A percentile compares a stretch with the other conserved stretches of the same genome.
phyloP scores from a whole-genome alignment of 345 rosid genomes.

The Pistacia atlantica region DNA sequence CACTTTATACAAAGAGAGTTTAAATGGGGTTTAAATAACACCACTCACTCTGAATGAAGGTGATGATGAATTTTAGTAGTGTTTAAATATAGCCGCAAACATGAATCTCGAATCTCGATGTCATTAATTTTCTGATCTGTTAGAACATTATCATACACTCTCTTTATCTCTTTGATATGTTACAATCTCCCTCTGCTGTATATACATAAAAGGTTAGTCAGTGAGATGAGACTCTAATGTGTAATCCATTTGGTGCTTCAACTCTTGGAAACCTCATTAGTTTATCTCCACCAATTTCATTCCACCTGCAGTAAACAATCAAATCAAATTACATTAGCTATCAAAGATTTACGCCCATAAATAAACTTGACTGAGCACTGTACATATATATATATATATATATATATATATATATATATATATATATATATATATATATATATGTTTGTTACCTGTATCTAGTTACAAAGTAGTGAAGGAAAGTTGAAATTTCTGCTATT shows the following conservation, averaged over 20 bases:
- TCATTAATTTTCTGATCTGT: constrained; percentile 24
- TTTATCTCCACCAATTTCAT: constrained; percentile 72
- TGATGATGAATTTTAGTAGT: no score
- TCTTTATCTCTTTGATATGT: constrained; percentile 6
- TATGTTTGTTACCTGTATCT: constrained; percentile 59
- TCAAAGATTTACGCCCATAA: background rate
- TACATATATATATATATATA: no score
- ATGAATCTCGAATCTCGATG: background rate
- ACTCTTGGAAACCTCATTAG: constrained; percentile 89
- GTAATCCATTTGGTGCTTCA: constrained; percentile 88
- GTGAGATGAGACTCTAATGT: constrained; percentile 66
- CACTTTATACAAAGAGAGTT: no score
- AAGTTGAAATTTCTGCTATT: constrained; percentile 81
- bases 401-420: no score
- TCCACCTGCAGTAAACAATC: constrained; percentile 66
- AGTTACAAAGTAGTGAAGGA: constrained; percentile 90
- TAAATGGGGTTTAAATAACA: no score
- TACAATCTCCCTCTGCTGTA: constrained; percentile 28
- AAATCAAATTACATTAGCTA: background rate
- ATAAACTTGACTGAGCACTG: no score
- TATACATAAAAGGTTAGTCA: constrained; percentile 19
- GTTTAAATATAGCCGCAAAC: background rate
- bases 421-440: no score
- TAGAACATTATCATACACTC: constrained; percentile 27
- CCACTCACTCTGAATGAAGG: no score